A percentile compares a stretch with the other conserved stretches of the same genome.
Evolutionary conservation across 805 yeast genomes (phyloP).

Genomic region (Zygoascus ofunaensis): DNA sequence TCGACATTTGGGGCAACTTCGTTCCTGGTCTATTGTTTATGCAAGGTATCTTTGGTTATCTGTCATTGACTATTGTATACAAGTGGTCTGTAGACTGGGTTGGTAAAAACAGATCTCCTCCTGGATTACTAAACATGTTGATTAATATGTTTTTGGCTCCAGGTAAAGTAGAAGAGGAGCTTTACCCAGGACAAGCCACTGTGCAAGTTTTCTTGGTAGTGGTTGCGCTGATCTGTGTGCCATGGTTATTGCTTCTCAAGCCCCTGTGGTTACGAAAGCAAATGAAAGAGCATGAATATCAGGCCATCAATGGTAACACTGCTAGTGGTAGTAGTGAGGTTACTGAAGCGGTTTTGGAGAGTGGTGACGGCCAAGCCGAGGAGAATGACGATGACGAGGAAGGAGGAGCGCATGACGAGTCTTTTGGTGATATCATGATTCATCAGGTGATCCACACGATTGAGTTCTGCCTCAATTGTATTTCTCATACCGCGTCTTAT

Average conservation of each 20-base stretch:
- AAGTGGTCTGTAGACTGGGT: constrained; percentile 95
- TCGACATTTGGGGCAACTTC: constrained; percentile 88
- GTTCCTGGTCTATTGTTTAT: constrained; percentile 89
- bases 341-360: too few relatives aligned
- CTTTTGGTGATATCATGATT: constrained; percentile 89
- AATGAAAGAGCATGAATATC: constrained; percentile 43
- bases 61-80: constrained; percentile 75
- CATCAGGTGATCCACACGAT: constrained; percentile 97
- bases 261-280: constrained; percentile 63
- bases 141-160: constrained; percentile 94
- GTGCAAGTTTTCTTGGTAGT: constrained; percentile 65
- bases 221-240: constrained; percentile 82
- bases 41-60: constrained; percentile 94
- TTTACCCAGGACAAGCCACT: constrained; percentile 69
- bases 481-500: constrained; percentile 97
- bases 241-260: constrained; percentile 79
- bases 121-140: constrained; percentile 88
- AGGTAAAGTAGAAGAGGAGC: constrained; percentile 71
- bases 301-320: constrained; percentile 30
- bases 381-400: constrained; percentile 41
- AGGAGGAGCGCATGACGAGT: constrained; percentile 47
- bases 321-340: constrained; percentile 4
- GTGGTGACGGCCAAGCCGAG: constrained; percentile 27
- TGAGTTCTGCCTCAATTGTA: constrained; percentile 94
- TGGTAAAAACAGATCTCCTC: constrained; percentile 67